Conservation (phyloP, 2,329 filamentous ascomycete genomes). For the Epicoccum sorghinum region DNA sequence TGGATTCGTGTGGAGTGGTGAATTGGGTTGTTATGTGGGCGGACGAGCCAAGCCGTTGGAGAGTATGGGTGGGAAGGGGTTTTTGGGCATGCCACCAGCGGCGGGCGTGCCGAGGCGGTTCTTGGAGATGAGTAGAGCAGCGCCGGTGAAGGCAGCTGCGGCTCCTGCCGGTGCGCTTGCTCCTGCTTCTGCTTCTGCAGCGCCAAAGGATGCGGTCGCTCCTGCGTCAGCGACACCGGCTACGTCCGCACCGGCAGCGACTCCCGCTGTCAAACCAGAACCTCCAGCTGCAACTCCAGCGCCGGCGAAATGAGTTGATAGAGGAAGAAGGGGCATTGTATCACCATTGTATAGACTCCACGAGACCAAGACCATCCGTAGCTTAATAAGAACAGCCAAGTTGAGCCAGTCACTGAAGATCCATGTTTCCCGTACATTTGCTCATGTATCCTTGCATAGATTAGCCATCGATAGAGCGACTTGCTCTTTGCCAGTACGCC, state of each 20-base stretch:
- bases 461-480: no score
- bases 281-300: no score
- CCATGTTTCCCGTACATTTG: no score
- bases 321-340: no score
- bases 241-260: background rate
- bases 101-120: conserved; percentile 83
- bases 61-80: conserved; percentile 37
- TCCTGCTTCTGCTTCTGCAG: background rate
- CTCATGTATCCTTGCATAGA: no score
- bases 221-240: background rate
- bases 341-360: no score
- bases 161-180: background rate
- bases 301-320: no score
- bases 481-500: no score
- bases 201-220: background rate
- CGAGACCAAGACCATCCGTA: no score
- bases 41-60: conserved; percentile 48
- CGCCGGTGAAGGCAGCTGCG: no score
- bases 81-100: conserved; percentile 63
- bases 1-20: conserved; percentile 80
- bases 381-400: no score
- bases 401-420: no score
- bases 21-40: conserved; percentile 85
- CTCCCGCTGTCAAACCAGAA: background rate
- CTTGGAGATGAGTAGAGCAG: conserved; percentile 37